A percentile compares a stretch with the other conserved stretches of the same genome.
Evolutionary conservation across 129 eudicot species (phyloP).

Genomic region (Oenanthe sinensis): DNA sequence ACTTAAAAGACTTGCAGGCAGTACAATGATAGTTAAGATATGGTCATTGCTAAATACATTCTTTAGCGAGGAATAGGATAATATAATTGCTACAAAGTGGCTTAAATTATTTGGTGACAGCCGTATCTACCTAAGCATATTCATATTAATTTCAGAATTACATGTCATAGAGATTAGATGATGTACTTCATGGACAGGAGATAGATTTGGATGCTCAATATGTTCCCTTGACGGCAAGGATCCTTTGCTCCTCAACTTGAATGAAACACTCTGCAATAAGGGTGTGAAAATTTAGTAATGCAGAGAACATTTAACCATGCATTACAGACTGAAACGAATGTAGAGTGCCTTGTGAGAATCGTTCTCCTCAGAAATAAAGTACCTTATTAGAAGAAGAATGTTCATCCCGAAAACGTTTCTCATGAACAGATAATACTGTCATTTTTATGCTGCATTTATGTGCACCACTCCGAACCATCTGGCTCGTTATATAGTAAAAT

Average conservation of each 20-base stretch:
- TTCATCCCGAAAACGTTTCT: constrained; percentile 57
- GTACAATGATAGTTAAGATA: not conserved
- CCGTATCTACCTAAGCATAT: not conserved
- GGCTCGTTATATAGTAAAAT: constrained; percentile 15
- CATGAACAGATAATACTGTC: constrained; percentile 28
- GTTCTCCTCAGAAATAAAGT: constrained; percentile 2
- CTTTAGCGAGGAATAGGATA: too few relatives aligned
- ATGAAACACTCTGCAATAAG: constrained; percentile 23
- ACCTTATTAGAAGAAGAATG: constrained; percentile 29
- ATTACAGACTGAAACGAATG: constrained; percentile 1
- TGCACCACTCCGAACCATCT: constrained; percentile 85
- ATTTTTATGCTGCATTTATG: constrained; percentile 54
- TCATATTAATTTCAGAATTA: not conserved
- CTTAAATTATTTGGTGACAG: not conserved
- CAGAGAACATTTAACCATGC: not conserved
- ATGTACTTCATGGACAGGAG: constrained; percentile 50
- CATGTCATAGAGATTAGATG: constrained; percentile 5
- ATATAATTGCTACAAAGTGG: too few relatives aligned
- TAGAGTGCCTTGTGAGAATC: not conserved
- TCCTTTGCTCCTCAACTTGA: constrained; percentile 24
- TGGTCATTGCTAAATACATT: not conserved
- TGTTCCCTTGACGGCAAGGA: constrained; percentile 27
- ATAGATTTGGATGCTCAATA: constrained; percentile 31
- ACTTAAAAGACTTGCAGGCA: not conserved
- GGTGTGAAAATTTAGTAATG: not conserved